Percentiles rank a stretch among this genome's conserved stretches.
Evolutionary conservation across 1,139 yeast species (phyloP).

Genomic region (Lizanozyma gosingica): DNA sequence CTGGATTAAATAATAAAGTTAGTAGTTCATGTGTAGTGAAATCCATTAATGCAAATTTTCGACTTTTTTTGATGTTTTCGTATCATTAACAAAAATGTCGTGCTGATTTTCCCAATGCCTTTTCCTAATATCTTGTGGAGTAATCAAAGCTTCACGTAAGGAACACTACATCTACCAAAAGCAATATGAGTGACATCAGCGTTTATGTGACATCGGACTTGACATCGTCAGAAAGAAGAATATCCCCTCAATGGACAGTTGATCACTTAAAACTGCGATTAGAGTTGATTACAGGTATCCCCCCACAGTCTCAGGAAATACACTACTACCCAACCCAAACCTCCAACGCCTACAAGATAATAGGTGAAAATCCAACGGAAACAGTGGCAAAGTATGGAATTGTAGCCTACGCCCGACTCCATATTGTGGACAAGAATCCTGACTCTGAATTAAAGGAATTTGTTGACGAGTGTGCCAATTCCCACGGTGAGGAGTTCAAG

Average conservation of each 20-base stretch:
- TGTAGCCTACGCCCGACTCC: slow-evolving; percentile 35
- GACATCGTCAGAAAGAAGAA: slow-evolving; percentile 63
- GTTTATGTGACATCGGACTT: slow-evolving; percentile 55
- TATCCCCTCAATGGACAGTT: slow-evolving; percentile 58
- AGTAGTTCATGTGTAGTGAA: no score
- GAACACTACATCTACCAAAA: no score
- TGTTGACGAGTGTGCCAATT: slow-evolving; percentile 23
- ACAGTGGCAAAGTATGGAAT: slow-evolving; percentile 17
- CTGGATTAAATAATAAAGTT: no score
- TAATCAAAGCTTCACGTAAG: no score
- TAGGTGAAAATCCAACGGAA: background rate
- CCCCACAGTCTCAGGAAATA: slow-evolving; percentile 49
- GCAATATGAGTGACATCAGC: slow-evolving; percentile 36
- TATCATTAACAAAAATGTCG: no score
- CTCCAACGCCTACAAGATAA: slow-evolving; percentile 17
- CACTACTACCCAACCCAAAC: slow-evolving; percentile 37
- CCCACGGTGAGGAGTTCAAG: slow-evolving; percentile 34
- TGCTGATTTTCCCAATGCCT: no score
- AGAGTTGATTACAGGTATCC: slow-evolving; percentile 73
- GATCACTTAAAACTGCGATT: slow-evolving; percentile 46
- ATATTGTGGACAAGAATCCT: slow-evolving; percentile 46
- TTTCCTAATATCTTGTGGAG: no score
- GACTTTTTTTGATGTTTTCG: slow-evolving; percentile 1
- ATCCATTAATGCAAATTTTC: background rate
- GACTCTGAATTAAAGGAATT: slow-evolving; percentile 37